Base-by-base conservation (phyloP, 805 yeast species). In the Wickerhamomyces strasburgensis region DNA sequence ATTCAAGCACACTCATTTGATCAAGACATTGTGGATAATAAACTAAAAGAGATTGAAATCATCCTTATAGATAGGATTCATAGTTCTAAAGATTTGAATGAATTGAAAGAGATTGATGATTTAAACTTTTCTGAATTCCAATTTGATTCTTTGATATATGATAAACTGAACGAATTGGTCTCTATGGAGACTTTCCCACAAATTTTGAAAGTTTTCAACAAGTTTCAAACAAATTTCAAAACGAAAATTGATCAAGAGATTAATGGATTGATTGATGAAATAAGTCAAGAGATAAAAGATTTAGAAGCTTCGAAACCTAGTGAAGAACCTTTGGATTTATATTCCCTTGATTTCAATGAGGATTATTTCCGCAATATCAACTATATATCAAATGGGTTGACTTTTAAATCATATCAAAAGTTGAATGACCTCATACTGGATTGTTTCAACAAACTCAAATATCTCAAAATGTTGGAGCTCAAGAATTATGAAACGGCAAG, bases 371-470 rank as follows among this genome's bases (percentile, higher is more conserved):
- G 16, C n/a, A 42, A 43, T 6, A 38, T 49, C 33, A 33, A 40
- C n/a, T 42, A 37, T 30, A 5, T 49, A 14, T 38, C 43, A 8
- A 40, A 49, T 35, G 54, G 54, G 2, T 27, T 49, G 25, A 23
- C 43, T 2, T 43, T 27, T 31, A 31, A 29, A 19, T 32, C 37
- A 8, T 47, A 47, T 26, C 54, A 49, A 19, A 5, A 21, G 29
- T 39, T 48, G 9, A 19, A 37, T 4, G 31, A 15, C 2, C 31
- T 16, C 4, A 24, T 40, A 18, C 29, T 31, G 8, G 26, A 6
- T 8, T 15, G 29, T 3, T 13, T 35, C 8, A 28, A n/a, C 4
- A 17, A 28, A 5, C 25, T 40, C n/a, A 23, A 33, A 17, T 37
- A 19, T 10, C 14, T 44, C 6, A 21, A 40, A 11, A 2, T 14